These are phyloP conservation scores for Citeromyces siamensis DNA, from an alignment of 1,139 yeast species.

Conservation along the genomic window DNA sequence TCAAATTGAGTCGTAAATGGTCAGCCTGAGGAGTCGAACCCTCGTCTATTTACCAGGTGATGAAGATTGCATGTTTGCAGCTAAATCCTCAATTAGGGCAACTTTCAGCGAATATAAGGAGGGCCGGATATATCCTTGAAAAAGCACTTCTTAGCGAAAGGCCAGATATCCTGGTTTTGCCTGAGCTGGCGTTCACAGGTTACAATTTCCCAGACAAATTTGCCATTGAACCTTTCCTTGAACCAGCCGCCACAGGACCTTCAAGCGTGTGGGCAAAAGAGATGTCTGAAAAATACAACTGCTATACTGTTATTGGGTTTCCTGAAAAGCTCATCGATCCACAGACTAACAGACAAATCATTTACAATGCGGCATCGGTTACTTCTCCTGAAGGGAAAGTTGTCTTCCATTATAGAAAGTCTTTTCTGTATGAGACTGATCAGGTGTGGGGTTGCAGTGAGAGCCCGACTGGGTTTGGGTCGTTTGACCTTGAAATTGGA, in stretches of 20 bases:
- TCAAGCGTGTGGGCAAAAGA: conserved; percentile 45
- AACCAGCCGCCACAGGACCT: conserved; percentile 22
- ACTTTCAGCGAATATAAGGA: conserved; percentile 36
- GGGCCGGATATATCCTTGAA: conserved; percentile 30
- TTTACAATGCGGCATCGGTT: conserved; percentile 66
- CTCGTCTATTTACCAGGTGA: no score
- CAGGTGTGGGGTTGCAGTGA: conserved; percentile 73
- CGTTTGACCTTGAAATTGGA: conserved; percentile 26
- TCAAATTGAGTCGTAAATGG: no score
- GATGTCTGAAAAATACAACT: conserved; percentile 34
- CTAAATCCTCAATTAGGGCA: conserved; percentile 55
- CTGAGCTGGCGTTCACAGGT: conserved; percentile 82
- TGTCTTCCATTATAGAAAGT: conserved; percentile 61
- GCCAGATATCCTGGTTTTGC: conserved; percentile 61
- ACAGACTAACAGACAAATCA: conserved; percentile 16
- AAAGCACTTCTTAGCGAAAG: conserved; percentile 12
- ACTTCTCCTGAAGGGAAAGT: conserved; percentile 46
- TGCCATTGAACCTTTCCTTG: conserved; percentile 54
- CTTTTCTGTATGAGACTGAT: conserved; percentile 71
- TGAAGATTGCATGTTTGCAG: conserved; percentile 56
- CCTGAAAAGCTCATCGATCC: conserved; percentile 37
- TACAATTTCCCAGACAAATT: conserved; percentile 46
- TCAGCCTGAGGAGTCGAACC: no score
- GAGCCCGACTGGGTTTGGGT: conserved; percentile 42
- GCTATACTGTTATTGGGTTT: conserved; percentile 73